Base-by-base conservation (phyloP, 805 yeast genomes). In the Lachancea dasiensis region DNA sequence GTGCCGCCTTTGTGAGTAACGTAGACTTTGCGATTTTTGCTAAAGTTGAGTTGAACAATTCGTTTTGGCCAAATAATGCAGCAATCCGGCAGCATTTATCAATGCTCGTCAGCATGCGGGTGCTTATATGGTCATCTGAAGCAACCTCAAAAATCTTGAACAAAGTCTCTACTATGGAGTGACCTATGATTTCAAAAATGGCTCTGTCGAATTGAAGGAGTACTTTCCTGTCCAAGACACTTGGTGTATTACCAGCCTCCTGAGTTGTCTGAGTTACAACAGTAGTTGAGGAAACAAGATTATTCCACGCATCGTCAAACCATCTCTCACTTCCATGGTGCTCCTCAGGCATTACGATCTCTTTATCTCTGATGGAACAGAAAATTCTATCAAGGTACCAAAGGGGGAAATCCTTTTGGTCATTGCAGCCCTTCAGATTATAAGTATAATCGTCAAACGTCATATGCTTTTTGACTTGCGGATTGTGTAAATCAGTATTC, bases 281-380 rank as follows among this genome's bases (percentile, higher is more conserved):
- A 2, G 62, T 58, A 15, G 68, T 61, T 1, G 63, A 57, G 15
- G 64, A 63, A 29, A 84, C 73, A 43, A 83, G 58, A 41, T 81
- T 78, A 48, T 80, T 79, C 95, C 95, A 84, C 13, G 76, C 68
- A 52, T 84, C 90, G 54, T 89, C 97, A 60, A 89, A 90, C 79
- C 95, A 82, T 55, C 83, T 86, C 15, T 86, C 84, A 8, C 87
- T 85, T 11, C 90, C 92, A 56, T 86, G 94, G 50, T 90, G 97
- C 53, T 92, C 98, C 52, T 92, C 97, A 0, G 98, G 97, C 89
- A 94, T 85, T 34, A 92, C 86, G 46, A 92, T 92, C 60, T 92
- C 99, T 36, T 82, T 75, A 39, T 81, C 85, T 44, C 77, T 72
- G 39, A 92, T 89, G 1, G 95, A 82, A 18, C 73, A 65, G 60